phyloP scores from a whole-genome alignment of 2,329 filamentous ascomycete species.

The Colletotrichum gigasporum region DNA sequence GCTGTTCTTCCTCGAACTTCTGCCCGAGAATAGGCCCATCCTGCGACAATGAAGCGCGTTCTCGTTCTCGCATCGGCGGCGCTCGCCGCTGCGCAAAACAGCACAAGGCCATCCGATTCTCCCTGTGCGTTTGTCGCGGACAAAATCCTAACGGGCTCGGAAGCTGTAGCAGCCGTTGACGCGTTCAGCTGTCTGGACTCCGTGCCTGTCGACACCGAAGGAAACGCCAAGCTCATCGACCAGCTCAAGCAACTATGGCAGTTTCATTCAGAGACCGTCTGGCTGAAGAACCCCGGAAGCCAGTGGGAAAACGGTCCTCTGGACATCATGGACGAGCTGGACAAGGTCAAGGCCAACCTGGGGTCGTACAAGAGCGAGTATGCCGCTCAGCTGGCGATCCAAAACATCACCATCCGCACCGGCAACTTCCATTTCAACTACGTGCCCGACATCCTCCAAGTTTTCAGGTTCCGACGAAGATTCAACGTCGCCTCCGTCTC shows the following conservation, averaged over 20 bases:
- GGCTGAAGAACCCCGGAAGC: not conserved
- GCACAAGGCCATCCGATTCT: not conserved
- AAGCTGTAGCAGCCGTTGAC: not conserved
- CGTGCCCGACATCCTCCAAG: not conserved
- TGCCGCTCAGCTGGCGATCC: not conserved
- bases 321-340: not conserved
- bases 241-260: constrained; percentile 1
- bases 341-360: not conserved
- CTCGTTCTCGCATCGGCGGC: not conserved
- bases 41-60: not conserved
- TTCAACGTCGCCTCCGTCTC: not conserved
- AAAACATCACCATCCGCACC: not conserved
- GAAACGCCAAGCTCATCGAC: not conserved
- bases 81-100: not conserved
- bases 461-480: not conserved
- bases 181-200: not conserved
- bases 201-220: not conserved
- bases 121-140: not conserved
- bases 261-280: not conserved
- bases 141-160: not conserved
- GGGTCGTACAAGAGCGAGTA: not conserved
- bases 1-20: not conserved
- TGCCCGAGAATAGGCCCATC: too few species aligned
- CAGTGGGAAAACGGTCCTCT: constrained; percentile 1
- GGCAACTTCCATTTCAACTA: not conserved